A percentile compares a stretch with the other conserved stretches of the same genome.
Evolutionary conservation across 2,329 filamentous ascomycete genomes (phyloP).

Genomic region (Trichoderma citrinoviride): DNA sequence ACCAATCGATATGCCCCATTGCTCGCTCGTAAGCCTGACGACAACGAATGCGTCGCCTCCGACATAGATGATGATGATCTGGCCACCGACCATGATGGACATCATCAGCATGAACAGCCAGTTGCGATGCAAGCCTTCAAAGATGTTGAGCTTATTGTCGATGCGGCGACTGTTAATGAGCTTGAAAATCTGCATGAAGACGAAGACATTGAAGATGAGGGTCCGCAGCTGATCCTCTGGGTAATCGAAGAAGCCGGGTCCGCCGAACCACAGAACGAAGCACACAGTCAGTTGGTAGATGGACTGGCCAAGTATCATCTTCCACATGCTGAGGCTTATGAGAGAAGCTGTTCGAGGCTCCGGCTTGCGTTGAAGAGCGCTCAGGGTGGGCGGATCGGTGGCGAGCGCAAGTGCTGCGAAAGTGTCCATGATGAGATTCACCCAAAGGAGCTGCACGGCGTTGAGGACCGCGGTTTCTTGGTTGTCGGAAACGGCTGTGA

Average conservation of each 20-base stretch:
- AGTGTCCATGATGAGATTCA: conserved; percentile 69
- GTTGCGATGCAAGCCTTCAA: conserved; percentile 66
- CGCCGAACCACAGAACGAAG: conserved; percentile 59
- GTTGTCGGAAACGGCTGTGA: conserved; percentile 58
- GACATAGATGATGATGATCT: conserved; percentile 69
- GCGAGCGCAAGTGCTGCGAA: conserved; percentile 64
- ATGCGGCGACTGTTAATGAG: conserved; percentile 64
- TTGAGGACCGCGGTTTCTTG: conserved; percentile 59
- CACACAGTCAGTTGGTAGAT: conserved; percentile 60
- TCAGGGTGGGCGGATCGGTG: conserved; percentile 59
- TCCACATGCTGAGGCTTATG: conserved; percentile 65
- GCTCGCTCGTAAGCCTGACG: conserved; percentile 55
- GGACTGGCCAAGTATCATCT: conserved; percentile 62
- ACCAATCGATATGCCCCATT: conserved; percentile 76
- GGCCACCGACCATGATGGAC: conserved; percentile 67
- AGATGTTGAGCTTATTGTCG: conserved; percentile 74
- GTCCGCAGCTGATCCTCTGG: conserved; percentile 22
- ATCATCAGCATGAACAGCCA: conserved; percentile 70
- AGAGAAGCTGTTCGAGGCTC: conserved; percentile 66
- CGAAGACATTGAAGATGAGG: conserved; percentile 66
- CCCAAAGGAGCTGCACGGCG: conserved; percentile 66
- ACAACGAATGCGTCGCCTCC: conserved; percentile 62
- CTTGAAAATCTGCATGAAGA: conserved; percentile 73
- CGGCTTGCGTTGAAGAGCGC: conserved; percentile 54
- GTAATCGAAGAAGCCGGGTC: conserved; percentile 50